Evolutionary conservation across 257 asterid genomes (phyloP).

Genomic region (Solanum arcanum): DNA sequence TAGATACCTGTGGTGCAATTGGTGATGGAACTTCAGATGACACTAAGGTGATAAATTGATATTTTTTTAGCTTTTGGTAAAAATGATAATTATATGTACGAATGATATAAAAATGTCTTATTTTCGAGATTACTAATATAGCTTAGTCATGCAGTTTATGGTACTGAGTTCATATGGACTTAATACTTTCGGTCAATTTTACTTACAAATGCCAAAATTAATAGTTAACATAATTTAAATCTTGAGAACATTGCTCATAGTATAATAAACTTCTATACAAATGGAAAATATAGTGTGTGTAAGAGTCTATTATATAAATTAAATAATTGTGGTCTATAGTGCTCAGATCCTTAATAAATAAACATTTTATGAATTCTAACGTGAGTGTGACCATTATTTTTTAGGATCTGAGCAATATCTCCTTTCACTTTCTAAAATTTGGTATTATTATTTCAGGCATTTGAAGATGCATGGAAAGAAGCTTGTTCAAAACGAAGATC

Average conservation of each 20-base stretch:
- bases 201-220: background rate
- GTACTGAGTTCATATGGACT: background rate
- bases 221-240: background rate
- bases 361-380: background rate
- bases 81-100: background rate
- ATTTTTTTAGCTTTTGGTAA: background rate
- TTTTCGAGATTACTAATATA: background rate
- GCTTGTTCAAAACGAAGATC: conserved; percentile 61
- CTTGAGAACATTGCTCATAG: background rate
- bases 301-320: background rate
- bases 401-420: background rate
- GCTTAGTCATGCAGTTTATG: background rate
- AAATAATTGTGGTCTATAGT: background rate
- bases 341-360: background rate
- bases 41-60: conserved; percentile 40
- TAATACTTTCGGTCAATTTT: background rate
- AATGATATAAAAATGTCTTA: background rate
- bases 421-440: background rate
- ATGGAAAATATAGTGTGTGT: background rate
- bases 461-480: conserved; percentile 66
- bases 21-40: conserved; percentile 93
- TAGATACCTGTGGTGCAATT: conserved; percentile 76
- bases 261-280: background rate
- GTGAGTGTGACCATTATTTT: background rate
- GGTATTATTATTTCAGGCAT: conserved; percentile 42